These are phyloP conservation scores for Pythium folliculosum DNA, from an alignment of 352 stramenopile species.

Conservation along the genomic window DNA sequence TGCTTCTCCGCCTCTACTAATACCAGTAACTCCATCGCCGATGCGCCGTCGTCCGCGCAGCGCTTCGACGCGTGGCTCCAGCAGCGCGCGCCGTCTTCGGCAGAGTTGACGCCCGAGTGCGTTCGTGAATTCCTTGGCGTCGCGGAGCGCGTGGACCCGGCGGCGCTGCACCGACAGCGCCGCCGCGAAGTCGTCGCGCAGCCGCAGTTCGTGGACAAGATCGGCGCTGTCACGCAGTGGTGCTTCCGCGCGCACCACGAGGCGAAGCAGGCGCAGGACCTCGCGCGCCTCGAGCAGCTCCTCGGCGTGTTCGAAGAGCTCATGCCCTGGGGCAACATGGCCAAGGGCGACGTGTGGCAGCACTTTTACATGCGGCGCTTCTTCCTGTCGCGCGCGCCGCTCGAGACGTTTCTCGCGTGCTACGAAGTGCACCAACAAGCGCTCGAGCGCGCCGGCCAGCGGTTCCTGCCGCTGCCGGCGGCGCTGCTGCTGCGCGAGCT, in stretches of 20 bases:
- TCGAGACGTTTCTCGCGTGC: constrained; percentile 43
- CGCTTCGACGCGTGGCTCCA: constrained; percentile 4
- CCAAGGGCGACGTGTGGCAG: constrained; percentile 41
- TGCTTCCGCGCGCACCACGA: constrained; percentile 6
- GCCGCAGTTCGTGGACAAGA: constrained; percentile 12
- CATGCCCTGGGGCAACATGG: constrained; percentile 56
- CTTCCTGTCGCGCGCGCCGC: constrained; percentile 48
- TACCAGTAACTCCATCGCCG: not conserved
- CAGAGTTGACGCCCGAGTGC: not conserved
- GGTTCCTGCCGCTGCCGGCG: constrained; percentile 30
- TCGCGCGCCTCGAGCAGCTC: not conserved
- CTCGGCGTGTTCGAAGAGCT: constrained; percentile 25
- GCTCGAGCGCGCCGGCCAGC: constrained; percentile 11
- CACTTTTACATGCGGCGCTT: constrained; percentile 70
- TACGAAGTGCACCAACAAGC: constrained; percentile 28
- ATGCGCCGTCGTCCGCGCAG: no score
- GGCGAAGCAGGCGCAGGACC: not conserved
- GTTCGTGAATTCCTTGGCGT: constrained; percentile 7
- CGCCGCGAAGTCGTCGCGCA: constrained; percentile 1
- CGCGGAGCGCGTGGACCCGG: not conserved
- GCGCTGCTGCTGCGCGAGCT: constrained; percentile 49
- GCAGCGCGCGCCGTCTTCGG: not conserved
- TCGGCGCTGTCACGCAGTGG: constrained; percentile 19
- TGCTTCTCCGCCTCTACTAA: no score
- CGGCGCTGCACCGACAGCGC: not conserved